phyloP scores from a whole-genome alignment of 2,329 filamentous ascomycete species.

The Berkeleyomyces rouxiae region DNA sequence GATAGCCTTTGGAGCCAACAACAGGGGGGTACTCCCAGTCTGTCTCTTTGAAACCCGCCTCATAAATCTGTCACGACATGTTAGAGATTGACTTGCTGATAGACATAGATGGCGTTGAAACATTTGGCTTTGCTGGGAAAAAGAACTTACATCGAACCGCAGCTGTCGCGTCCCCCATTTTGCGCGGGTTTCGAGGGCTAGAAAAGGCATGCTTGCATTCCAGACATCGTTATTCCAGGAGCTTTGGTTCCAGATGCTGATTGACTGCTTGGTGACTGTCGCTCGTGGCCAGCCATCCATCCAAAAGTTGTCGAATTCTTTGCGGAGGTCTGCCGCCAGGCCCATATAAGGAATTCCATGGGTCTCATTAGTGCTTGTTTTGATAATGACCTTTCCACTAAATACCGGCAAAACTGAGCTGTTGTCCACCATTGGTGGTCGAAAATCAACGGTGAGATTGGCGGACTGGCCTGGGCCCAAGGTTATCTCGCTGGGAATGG shows the following conservation, averaged over 20 bases:
- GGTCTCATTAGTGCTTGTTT: slow-evolving; percentile 24
- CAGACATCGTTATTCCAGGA: slow-evolving; percentile 6
- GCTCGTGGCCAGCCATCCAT: slow-evolving; percentile 5
- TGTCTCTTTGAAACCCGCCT: slow-evolving; percentile 23
- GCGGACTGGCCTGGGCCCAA: neutral
- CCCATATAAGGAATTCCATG: slow-evolving; percentile 26
- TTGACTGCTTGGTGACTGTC: neutral
- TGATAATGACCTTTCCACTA: slow-evolving; percentile 27
- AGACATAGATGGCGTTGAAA: neutral
- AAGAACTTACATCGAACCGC: slow-evolving; percentile 13
- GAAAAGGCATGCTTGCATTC: slow-evolving; percentile 6
- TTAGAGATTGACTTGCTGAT: neutral
- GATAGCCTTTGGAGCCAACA: slow-evolving; percentile 24
- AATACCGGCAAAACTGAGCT: slow-evolving; percentile 25
- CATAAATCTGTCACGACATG: slow-evolving; percentile 17
- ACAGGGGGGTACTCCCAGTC: slow-evolving; percentile 28
- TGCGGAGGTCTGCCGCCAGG: slow-evolving; percentile 1
- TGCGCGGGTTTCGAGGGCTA: slow-evolving; percentile 5
- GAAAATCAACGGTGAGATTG: slow-evolving; percentile 17
- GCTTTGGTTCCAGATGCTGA: neutral
- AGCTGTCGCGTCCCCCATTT: slow-evolving; percentile 13
- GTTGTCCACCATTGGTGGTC: slow-evolving; percentile 17
- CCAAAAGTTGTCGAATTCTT: slow-evolving; percentile 8
- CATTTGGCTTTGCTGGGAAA: neutral
- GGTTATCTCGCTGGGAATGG: neutral